phyloP scores from a whole-genome alignment of 192 early-diverging fungal species.

The Jimgerdemannia lactiflua region DNA sequence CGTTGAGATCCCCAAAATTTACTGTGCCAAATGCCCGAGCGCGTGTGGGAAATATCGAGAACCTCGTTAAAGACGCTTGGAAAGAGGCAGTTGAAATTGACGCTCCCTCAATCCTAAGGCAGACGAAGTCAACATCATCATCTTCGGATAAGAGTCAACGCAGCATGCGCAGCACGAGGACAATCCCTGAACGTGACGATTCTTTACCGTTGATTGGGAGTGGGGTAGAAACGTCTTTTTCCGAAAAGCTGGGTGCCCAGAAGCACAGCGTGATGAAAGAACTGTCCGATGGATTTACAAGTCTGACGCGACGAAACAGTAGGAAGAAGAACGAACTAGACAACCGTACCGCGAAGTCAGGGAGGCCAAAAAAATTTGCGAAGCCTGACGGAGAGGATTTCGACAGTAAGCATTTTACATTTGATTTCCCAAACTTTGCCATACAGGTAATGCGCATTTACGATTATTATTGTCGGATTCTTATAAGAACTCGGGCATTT shows the following conservation, averaged over 20 bases:
- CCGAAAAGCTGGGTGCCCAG: conserved; percentile 6
- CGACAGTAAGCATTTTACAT: neutral
- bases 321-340: conserved; percentile 14
- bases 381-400: conserved; percentile 9
- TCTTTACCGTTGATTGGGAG: neutral
- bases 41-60: conserved; percentile 46
- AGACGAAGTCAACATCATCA: conserved; percentile 23
- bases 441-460: neutral
- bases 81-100: neutral
- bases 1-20: conserved; percentile 50
- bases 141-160: conserved; percentile 21
- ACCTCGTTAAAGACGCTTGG: conserved; percentile 28
- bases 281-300: conserved; percentile 16
- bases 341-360: conserved; percentile 5
- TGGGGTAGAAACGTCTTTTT: neutral
- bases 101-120: conserved; percentile 5
- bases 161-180: conserved; percentile 2
- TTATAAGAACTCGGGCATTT: too few species aligned
- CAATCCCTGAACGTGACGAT: neutral
- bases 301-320: conserved; percentile 27
- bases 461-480: too few species aligned
- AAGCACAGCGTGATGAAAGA: conserved; percentile 23
- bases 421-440: neutral
- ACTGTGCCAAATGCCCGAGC: conserved; percentile 42
- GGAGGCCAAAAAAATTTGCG: conserved; percentile 3